Conservation (phyloP, 352 stramenopile genomes). For the Globisporangium solare region DNA sequence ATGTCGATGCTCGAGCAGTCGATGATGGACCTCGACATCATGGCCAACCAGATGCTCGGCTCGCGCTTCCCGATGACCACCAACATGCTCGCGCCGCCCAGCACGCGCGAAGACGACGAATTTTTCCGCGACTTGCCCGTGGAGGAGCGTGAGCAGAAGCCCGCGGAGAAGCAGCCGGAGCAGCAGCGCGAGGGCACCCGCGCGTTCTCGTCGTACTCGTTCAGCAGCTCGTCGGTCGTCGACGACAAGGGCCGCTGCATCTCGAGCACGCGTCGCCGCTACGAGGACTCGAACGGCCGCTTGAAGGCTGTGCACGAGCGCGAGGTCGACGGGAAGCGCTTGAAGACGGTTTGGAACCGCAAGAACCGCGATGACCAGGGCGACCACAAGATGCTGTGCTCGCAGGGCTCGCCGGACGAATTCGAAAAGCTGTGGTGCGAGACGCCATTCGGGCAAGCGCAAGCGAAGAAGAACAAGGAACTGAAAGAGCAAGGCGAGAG, state of each 20-base stretch:
- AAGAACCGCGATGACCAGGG: constrained; percentile 54
- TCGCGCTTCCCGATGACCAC: constrained; percentile 12
- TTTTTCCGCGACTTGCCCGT: constrained; percentile 80
- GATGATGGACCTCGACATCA: constrained; percentile 62
- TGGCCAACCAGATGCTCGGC: constrained; percentile 38
- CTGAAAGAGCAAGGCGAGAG: constrained; percentile 35
- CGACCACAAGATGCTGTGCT: constrained; percentile 59
- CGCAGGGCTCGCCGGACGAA: constrained; percentile 44
- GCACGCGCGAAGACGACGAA: constrained; percentile 32
- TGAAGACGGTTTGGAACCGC: constrained; percentile 79
- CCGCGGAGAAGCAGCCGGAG: constrained; percentile 12
- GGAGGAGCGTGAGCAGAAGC: constrained; percentile 22
- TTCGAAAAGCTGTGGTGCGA: constrained; percentile 75
- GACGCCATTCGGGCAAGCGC: constrained; percentile 64
- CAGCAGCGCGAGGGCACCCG: constrained; percentile 22
- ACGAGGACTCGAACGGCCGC: constrained; percentile 75
- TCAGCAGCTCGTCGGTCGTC: constrained; percentile 63
- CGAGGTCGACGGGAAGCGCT: constrained; percentile 46
- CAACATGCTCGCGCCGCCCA: constrained; percentile 3
- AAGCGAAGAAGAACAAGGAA: constrained; percentile 57
- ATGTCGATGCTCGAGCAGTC: constrained; percentile 80
- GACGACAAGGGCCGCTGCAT: constrained; percentile 64
- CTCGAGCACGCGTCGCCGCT: constrained; percentile 69
- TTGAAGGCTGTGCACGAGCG: constrained; percentile 83
- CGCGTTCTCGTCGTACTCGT: constrained; percentile 76